A percentile compares a stretch with the other conserved stretches of the same genome.
Conservation (phyloP, 306 rosid genomes). For the Glycyrrhiza uralensis region DNA sequence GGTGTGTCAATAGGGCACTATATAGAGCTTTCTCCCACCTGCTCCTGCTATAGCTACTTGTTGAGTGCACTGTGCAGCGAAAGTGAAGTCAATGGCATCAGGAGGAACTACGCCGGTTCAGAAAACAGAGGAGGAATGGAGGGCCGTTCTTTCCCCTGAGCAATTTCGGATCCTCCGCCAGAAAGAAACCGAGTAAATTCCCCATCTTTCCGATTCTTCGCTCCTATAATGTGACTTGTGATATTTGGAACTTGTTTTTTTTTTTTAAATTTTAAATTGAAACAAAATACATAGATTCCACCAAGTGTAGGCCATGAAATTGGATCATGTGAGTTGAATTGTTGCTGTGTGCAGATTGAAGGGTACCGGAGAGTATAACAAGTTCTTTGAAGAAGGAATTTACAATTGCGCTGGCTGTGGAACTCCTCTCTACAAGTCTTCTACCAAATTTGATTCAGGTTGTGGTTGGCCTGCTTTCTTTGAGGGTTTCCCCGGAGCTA, state of each 20-base stretch:
- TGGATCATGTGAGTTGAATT: slow-evolving; percentile 14
- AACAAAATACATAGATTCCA: no score
- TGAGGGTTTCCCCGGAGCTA: slow-evolving; percentile 87
- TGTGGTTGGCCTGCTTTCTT: slow-evolving; percentile 98
- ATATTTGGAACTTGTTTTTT: no score
- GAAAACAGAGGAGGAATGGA: slow-evolving; percentile 79
- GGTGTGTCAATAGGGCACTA: not conserved
- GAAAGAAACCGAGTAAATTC: slow-evolving; percentile 67
- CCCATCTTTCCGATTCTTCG: not conserved
- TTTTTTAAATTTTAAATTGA: not conserved
- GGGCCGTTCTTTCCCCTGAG: slow-evolving; percentile 67
- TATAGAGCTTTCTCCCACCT: not conserved
- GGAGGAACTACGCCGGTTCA: slow-evolving; percentile 36
- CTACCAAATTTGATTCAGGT: slow-evolving; percentile 80
- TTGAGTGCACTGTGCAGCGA: not conserved
- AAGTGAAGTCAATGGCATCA: slow-evolving; percentile 23
- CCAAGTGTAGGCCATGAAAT: not conserved
- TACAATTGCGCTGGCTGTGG: slow-evolving; percentile 80
- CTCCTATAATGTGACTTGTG: no score
- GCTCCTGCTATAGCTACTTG: not conserved
- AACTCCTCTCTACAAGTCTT: slow-evolving; percentile 73
- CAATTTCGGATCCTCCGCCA: slow-evolving; percentile 81
- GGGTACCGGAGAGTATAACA: slow-evolving; percentile 82
- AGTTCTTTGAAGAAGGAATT: slow-evolving; percentile 68
- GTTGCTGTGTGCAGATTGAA: slow-evolving; percentile 43